A percentile compares a stretch with the other conserved stretches of the same genome.
Evolutionary conservation across 2,329 filamentous ascomycete genomes (phyloP).

Genomic region (Fusarium nisikadoi): DNA sequence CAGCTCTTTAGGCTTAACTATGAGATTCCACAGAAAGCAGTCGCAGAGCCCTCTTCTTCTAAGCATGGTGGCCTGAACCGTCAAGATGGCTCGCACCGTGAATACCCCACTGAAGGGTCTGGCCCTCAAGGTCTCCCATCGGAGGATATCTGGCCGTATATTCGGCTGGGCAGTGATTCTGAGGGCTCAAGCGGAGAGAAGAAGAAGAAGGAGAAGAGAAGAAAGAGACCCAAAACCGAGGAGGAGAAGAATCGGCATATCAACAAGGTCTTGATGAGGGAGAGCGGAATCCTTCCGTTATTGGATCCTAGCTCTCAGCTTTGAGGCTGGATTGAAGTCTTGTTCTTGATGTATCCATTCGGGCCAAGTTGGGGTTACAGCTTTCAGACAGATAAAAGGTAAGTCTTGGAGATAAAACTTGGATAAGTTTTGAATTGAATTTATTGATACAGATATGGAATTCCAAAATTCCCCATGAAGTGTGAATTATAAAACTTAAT

Average conservation of each 20-base stretch:
- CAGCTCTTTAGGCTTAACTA: not conserved
- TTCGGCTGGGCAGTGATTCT: not conserved
- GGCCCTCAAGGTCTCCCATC: accelerated
- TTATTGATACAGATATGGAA: accelerated
- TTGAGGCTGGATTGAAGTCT: not conserved
- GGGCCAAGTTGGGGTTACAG: not conserved
- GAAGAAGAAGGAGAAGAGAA: not conserved
- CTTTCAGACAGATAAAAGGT: not conserved
- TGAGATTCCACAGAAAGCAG: not conserved
- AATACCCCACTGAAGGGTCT: not conserved
- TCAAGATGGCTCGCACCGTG: accelerated
- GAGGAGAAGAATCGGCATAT: slow-evolving; percentile 11
- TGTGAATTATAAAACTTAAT: not conserved
- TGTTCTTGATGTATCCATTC: not conserved
- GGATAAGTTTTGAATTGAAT: not conserved
- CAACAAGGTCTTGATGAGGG: slow-evolving; percentile 5
- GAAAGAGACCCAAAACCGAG: not conserved
- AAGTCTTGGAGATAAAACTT: not conserved
- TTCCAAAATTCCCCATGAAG: not conserved
- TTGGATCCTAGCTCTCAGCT: not conserved
- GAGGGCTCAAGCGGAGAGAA: not conserved
- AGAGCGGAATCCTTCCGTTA: not conserved
- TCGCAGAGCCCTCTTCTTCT: not conserved
- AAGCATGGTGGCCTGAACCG: not conserved
- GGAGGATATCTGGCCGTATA: not conserved